Conservation (phyloP, 1,139 yeast species). For the Kluyveromyces marxianus region DNA sequence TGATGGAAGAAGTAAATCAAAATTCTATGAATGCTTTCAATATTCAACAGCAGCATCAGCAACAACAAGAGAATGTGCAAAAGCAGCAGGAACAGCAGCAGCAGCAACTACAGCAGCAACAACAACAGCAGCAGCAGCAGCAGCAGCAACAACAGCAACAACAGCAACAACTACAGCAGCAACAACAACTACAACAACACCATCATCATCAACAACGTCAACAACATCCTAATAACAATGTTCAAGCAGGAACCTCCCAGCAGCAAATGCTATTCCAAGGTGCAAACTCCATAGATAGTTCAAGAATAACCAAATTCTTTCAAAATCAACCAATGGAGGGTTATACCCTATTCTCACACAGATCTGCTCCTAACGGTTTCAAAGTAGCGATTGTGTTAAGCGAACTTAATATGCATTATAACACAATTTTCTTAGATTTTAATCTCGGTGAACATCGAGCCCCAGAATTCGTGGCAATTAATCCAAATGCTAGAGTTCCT, state of each 20-base stretch:
- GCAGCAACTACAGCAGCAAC: constrained; percentile 9
- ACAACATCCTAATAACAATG: constrained; percentile 14
- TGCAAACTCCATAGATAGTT: constrained; percentile 21
- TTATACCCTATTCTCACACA: constrained; percentile 77
- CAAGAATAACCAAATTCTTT: constrained; percentile 68
- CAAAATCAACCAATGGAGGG: constrained; percentile 78
- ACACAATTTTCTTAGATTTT: constrained; percentile 82
- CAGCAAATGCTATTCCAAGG: constrained; percentile 14
- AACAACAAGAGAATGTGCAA: neutral
- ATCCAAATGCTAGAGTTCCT: constrained; percentile 93
- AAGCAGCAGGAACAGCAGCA: constrained; percentile 2
- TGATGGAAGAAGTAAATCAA: constrained; percentile 10
- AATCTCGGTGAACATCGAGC: constrained; percentile 86
- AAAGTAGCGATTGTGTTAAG: constrained; percentile 87
- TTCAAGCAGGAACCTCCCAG: constrained; percentile 15
- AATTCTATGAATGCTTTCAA: constrained; percentile 9
- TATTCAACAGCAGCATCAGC: constrained; percentile 8
- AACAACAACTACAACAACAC: constrained; percentile 16
- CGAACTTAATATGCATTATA: constrained; percentile 72
- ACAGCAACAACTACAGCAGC: constrained; percentile 10
- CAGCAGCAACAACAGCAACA: constrained; percentile 11
- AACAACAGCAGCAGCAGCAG: constrained; percentile 14
- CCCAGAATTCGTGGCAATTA: constrained; percentile 84
- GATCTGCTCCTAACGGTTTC: constrained; percentile 95
- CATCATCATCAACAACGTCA: constrained; percentile 14